Evolutionary conservation across 805 yeast species (phyloP), one percentile per base, ranked within the genome.

Genomic region (Saccharomycopsis babjevae): DNA sequence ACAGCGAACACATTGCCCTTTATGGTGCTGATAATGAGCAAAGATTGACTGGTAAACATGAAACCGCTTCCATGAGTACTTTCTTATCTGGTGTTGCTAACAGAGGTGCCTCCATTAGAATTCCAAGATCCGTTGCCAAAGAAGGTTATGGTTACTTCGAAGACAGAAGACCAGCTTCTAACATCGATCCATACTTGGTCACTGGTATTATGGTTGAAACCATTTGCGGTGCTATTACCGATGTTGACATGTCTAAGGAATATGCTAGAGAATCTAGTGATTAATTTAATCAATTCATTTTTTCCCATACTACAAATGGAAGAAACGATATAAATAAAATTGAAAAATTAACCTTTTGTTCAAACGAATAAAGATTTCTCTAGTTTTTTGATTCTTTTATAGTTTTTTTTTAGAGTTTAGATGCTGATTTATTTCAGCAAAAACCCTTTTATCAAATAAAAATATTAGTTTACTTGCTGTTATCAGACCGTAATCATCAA

Each of bases 81-180:
- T 94, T 93, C 83, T 87, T 96, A 57, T 84, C 91, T 63, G 99
- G 99, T 83, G 98, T 94, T 68, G 99, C 99, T 74, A 94, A 94
- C 90, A 89, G 99, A 83, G 99, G 98, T 79, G 97, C 97, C 64
- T 92, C 97, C 30, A 84, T 94, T 69, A 91, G 99, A 85, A 94
- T 94, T 74, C 99, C 99, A 79, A 88, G 99, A 82, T 86, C 97
- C 54, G 99, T 94, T 69, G 96, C 96, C 75, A 89, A 89, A 78
- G 98, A 92, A 77, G 97, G 97, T 64, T 89, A 78, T 79, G 99
- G 99, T 64, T 94, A 94, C 85, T 93, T 94, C 72, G 99, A 94
- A 83, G 99, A 94, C 80, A 89, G 99, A 83, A 90, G 99, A 82
- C 99, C 99, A 63, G 99, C 99, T 68, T 92, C 98, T 66, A 94